phyloP scores from a whole-genome alignment of 2,329 filamentous ascomycete genomes.

The Lojkania enalia region DNA sequence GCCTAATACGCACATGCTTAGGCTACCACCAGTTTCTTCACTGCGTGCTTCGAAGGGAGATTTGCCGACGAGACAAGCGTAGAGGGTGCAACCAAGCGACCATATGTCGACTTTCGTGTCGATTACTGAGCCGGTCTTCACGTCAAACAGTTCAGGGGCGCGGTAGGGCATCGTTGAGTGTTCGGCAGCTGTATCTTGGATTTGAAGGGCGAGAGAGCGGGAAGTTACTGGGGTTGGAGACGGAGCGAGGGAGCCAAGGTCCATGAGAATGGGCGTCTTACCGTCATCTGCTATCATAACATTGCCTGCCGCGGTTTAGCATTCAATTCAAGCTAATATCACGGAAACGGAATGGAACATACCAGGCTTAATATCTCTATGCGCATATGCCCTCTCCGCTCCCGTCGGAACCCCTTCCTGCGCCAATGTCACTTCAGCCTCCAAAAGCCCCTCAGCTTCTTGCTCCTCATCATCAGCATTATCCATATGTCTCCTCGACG shows the following conservation, averaged over 20 bases:
- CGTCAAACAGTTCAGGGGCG: constrained; percentile 95
- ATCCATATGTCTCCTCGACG: constrained; percentile 42
- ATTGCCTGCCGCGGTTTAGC: constrained; percentile 61
- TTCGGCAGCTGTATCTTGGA: constrained; percentile 93
- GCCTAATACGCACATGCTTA: constrained; percentile 89
- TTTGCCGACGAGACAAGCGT: constrained; percentile 94
- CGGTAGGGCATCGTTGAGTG: constrained; percentile 99
- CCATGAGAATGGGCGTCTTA: constrained; percentile 90
- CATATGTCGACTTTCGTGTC: constrained; percentile 98
- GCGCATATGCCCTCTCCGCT: constrained; percentile 78
- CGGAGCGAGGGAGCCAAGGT: constrained; percentile 86
- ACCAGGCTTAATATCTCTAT: constrained; percentile 97
- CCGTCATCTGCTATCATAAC: constrained; percentile 98
- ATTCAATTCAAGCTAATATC: background rate
- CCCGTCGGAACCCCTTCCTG: constrained; percentile 71
- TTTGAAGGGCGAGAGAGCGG: constrained; percentile 84
- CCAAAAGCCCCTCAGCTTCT: constrained; percentile 83
- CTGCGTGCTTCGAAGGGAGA: constrained; percentile 94
- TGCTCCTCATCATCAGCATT: constrained; percentile 68
- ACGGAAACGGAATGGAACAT: constrained; percentile 33
- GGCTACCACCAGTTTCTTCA: constrained; percentile 91
- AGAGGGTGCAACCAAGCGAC: constrained; percentile 96
- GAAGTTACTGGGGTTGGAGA: constrained; percentile 89
- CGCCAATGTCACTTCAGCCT: constrained; percentile 69
- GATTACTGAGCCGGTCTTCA: constrained; percentile 87